phyloP scores from a whole-genome alignment of 345 rosid species.

The Eucalyptus sideroxylon region DNA sequence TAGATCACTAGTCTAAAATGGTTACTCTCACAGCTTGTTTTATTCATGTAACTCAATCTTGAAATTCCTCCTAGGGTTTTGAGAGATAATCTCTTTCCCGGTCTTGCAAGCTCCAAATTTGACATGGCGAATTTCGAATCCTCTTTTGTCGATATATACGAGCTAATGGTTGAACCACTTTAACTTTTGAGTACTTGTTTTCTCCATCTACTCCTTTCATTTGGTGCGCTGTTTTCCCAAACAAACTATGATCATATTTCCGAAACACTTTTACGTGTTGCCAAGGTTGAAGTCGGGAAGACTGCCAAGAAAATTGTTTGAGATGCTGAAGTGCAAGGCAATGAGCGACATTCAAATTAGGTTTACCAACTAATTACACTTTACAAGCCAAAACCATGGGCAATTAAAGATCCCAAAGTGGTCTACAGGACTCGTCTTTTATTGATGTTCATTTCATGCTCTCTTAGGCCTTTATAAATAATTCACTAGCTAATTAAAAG shows the following conservation, averaged over 20 bases:
- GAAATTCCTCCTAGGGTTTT: background rate
- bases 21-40: background rate
- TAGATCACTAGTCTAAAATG: background rate
- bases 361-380: background rate
- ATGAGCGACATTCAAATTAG: background rate
- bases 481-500: background rate
- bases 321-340: background rate
- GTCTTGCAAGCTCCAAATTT: background rate
- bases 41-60: background rate
- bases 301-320: background rate
- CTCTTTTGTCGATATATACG: background rate
- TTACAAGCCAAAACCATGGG: background rate
- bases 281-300: background rate
- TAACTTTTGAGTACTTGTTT: background rate
- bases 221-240: background rate
- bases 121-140: background rate
- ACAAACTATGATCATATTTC: background rate
- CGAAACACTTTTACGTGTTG: background rate
- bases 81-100: background rate
- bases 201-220: background rate
- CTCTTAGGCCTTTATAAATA: background rate
- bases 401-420: background rate
- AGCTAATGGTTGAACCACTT: background rate
- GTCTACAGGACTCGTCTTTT: background rate
- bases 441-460: background rate